Evolutionary conservation across 768 basidiomycete genomes (phyloP).

Genomic region (Tricholoma saponaceum): DNA sequence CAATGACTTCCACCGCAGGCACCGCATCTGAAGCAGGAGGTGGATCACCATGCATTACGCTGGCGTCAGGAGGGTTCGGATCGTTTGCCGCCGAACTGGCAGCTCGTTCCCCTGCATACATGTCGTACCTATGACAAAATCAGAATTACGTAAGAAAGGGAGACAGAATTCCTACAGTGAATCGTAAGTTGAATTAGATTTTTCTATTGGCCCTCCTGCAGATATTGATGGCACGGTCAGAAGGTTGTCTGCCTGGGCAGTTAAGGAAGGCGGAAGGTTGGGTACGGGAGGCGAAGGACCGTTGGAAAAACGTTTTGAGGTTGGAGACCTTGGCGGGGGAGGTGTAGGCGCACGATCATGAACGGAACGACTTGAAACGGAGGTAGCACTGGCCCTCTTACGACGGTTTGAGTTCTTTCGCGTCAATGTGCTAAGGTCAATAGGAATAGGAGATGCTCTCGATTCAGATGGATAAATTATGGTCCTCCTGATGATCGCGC

Average conservation of each 20-base stretch:
- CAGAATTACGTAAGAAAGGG: constrained; percentile 15
- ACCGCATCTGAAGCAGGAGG: constrained; percentile 39
- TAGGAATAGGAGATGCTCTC: constrained; percentile 46
- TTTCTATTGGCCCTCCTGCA: constrained; percentile 46
- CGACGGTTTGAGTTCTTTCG: constrained; percentile 58
- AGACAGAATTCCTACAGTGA: constrained; percentile 56
- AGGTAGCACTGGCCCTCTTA: constrained; percentile 56
- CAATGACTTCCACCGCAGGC: constrained; percentile 73
- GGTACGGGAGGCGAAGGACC: constrained; percentile 71
- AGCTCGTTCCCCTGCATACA: constrained; percentile 63
- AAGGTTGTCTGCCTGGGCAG: constrained; percentile 37
- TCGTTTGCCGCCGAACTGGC: constrained; percentile 29
- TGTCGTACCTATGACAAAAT: constrained; percentile 59
- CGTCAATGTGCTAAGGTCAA: constrained; percentile 51
- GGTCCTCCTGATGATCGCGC: constrained; percentile 68
- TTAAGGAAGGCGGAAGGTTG: constrained; percentile 50
- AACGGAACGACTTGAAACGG: constrained; percentile 66
- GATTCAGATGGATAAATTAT: constrained; percentile 75
- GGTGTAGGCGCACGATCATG: constrained; percentile 83
- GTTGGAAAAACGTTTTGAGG: constrained; percentile 57
- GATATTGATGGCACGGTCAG: constrained; percentile 33
- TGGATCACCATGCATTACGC: constrained; percentile 23
- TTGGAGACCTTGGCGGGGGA: constrained; percentile 65
- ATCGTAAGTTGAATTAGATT: constrained; percentile 70
- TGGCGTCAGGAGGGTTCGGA: constrained; percentile 27